These are phyloP conservation scores for Marasmius fiardii DNA, from an alignment of 1,284 basidiomycete genomes.

Conservation along the genomic window DNA sequence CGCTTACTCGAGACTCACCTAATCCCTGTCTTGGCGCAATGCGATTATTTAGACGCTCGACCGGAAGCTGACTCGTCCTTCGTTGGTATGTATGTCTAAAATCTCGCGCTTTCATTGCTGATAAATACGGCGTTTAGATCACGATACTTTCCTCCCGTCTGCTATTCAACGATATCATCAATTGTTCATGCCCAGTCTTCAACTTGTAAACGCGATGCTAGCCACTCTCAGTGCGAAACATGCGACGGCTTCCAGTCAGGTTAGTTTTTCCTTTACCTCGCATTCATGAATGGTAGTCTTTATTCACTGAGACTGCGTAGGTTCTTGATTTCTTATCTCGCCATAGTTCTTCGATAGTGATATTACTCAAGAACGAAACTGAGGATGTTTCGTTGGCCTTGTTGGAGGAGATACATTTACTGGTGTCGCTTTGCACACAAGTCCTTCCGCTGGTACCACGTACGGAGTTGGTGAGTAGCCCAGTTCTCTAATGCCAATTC, in stretches of 20 bases:
- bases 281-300: background rate
- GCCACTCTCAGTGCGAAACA: constrained; percentile 68
- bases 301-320: constrained; percentile 31
- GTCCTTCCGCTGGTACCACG: constrained; percentile 70
- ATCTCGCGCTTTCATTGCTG: background rate
- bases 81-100: constrained; percentile 54
- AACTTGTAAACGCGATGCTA: constrained; percentile 71
- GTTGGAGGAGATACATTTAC: constrained; percentile 74
- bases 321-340: constrained; percentile 73
- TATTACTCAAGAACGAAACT: constrained; percentile 72
- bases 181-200: constrained; percentile 80
- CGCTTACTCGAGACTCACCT: constrained; percentile 79
- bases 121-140: constrained; percentile 44
- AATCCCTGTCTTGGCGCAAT: constrained; percentile 78
- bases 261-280: constrained; percentile 24
- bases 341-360: constrained; percentile 78
- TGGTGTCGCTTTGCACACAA: constrained; percentile 67
- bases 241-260: constrained; percentile 64
- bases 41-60: constrained; percentile 82
- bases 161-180: constrained; percentile 89
- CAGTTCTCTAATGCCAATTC: background rate
- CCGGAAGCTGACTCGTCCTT: constrained; percentile 81
- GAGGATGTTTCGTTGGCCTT: constrained; percentile 62
- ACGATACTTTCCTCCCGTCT: constrained; percentile 84
- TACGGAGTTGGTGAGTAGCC: constrained; percentile 66